Conservation (phyloP, 768 basidiomycete species). For the Russula compacta region DNA sequence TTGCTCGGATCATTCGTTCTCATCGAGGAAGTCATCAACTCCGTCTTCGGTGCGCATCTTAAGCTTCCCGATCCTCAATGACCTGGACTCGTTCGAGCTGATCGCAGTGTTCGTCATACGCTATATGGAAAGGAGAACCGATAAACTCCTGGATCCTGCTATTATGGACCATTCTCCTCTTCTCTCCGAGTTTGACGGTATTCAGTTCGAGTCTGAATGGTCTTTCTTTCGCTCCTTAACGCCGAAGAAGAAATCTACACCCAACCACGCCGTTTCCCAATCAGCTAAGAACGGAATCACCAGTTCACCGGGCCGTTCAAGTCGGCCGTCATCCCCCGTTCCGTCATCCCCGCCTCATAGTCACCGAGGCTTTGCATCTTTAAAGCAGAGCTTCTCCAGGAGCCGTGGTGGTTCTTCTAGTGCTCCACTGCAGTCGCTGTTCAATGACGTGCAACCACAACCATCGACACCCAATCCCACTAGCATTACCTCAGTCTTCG, state of each 20-base stretch:
- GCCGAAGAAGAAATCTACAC: slow-evolving; percentile 45
- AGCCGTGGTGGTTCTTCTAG: slow-evolving; percentile 37
- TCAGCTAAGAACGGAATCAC: slow-evolving; percentile 31
- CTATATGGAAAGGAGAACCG: slow-evolving; percentile 81
- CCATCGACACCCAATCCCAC: slow-evolving; percentile 32
- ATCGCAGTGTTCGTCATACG: slow-evolving; percentile 86
- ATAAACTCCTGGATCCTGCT: slow-evolving; percentile 72
- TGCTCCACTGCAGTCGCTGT: slow-evolving; percentile 41
- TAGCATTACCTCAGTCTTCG: slow-evolving; percentile 71
- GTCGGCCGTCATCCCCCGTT: slow-evolving; percentile 39
- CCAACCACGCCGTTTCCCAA: slow-evolving; percentile 27
- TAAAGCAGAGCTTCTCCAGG: slow-evolving; percentile 54
- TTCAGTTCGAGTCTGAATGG: slow-evolving; percentile 98
- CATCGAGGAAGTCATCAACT: slow-evolving; percentile 88
- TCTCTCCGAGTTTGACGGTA: slow-evolving; percentile 66
- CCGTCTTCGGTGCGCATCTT: slow-evolving; percentile 68
- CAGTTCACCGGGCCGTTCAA: slow-evolving; percentile 40
- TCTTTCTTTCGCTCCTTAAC: slow-evolving; percentile 71
- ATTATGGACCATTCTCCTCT: slow-evolving; percentile 76
- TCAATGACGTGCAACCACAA: slow-evolving; percentile 36
- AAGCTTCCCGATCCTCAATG: neutral
- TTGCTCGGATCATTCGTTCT: slow-evolving; percentile 76
- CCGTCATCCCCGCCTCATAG: slow-evolving; percentile 23
- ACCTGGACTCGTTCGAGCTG: slow-evolving; percentile 1
- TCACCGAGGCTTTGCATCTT: slow-evolving; percentile 47